phyloP scores from a whole-genome alignment of 768 basidiomycete species.

The Hydnomerulius pinastri region DNA sequence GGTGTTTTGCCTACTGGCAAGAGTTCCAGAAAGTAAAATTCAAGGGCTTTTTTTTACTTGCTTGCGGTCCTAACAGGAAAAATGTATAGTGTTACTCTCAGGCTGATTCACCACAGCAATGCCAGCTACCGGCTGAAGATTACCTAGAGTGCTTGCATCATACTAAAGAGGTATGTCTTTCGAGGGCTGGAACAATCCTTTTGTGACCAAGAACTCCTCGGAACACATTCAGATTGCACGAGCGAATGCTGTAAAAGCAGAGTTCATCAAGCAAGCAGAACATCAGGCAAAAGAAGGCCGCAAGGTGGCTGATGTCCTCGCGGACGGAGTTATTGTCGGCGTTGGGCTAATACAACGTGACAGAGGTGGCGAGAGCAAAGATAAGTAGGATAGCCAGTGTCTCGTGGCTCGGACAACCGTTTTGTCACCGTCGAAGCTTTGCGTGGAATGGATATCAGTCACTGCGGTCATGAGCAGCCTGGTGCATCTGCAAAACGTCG shows the following conservation, averaged over 20 bases:
- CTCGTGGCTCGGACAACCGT: not conserved
- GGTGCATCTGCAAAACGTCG: too few species aligned
- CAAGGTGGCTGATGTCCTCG: constrained; percentile 69
- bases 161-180: constrained; percentile 71
- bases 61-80: constrained; percentile 9
- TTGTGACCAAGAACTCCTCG: constrained; percentile 1
- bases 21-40: constrained; percentile 75
- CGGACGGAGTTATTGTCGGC: constrained; percentile 73
- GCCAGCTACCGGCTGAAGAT: constrained; percentile 73
- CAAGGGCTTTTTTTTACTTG: not conserved
- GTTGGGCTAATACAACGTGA: constrained; percentile 73
- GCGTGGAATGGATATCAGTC: not conserved
- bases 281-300: constrained; percentile 68
- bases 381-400: constrained; percentile 9
- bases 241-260: constrained; percentile 68
- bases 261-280: constrained; percentile 68
- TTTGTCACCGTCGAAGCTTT: not conserved
- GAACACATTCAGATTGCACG: constrained; percentile 51
- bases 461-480: not conserved
- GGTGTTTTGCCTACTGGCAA: constrained; percentile 93
- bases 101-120: constrained; percentile 73
- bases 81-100: constrained; percentile 75
- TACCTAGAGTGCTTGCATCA: constrained; percentile 92
- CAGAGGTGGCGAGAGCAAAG: constrained; percentile 20
- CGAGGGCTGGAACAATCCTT: not conserved